Conservation (phyloP, 2,329 filamentous ascomycete genomes). For the Taxawa tesnikishii region DNA sequence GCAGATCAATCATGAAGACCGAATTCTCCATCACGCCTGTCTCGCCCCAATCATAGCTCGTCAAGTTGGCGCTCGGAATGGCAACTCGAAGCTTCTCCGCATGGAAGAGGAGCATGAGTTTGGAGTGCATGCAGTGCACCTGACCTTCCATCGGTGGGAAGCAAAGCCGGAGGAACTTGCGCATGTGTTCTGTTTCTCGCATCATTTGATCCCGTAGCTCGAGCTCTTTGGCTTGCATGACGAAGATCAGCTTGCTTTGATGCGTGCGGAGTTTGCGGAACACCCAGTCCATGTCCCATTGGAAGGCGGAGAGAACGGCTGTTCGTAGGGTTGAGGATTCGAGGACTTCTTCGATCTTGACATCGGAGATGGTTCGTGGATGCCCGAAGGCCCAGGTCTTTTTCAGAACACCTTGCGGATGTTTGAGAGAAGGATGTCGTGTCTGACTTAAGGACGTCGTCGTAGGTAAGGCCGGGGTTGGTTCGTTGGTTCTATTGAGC, state of each 20-base stretch:
- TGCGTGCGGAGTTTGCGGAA: constrained; percentile 44
- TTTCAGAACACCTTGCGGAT: constrained; percentile 56
- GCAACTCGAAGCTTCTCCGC: constrained; percentile 62
- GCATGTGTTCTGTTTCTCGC: constrained; percentile 14
- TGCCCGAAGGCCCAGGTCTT: constrained; percentile 65
- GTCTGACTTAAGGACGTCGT: not conserved
- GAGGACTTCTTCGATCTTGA: constrained; percentile 78
- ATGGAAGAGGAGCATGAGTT: constrained; percentile 82
- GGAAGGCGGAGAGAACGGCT: constrained; percentile 75
- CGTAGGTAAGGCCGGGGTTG: not conserved
- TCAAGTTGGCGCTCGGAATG: constrained; percentile 77
- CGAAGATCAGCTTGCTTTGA: constrained; percentile 37
- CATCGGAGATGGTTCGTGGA: constrained; percentile 53
- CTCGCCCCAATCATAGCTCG: constrained; percentile 83
- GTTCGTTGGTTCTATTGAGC: no score
- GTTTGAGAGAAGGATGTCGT: no score
- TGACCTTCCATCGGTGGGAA: constrained; percentile 71
- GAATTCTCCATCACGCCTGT: constrained; percentile 75
- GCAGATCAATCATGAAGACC: constrained; percentile 87
- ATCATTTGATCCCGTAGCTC: constrained; percentile 20
- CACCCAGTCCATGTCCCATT: constrained; percentile 76
- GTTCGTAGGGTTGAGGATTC: constrained; percentile 60
- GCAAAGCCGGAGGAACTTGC: constrained; percentile 47
- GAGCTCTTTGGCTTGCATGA: constrained; percentile 46
- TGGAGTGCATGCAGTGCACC: constrained; percentile 78